Conservation (phyloP, 768 basidiomycete species). For the Serendipita indica region DNA sequence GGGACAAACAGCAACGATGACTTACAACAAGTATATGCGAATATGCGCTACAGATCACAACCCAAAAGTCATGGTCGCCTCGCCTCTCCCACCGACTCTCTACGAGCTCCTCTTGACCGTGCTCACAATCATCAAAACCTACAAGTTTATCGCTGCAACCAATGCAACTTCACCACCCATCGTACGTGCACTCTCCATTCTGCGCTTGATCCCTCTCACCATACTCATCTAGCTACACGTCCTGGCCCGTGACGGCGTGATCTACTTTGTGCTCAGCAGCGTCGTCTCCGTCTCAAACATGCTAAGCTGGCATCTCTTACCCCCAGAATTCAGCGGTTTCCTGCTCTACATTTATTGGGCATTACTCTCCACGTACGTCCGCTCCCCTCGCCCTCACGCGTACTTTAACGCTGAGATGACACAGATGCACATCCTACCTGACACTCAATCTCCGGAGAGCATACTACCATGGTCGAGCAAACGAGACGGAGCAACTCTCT, state of each 20-base stretch:
- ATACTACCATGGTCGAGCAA: not conserved
- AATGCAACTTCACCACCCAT: not conserved
- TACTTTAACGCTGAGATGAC: too few relatives aligned
- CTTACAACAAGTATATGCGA: not conserved
- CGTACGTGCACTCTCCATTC: not conserved
- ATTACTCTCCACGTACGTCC: not conserved
- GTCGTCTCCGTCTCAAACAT: not conserved
- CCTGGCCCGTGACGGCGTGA: not conserved
- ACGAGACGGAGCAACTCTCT: too few relatives aligned
- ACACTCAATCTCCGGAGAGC: not conserved
- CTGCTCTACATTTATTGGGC: constrained; percentile 6
- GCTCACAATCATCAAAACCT: not conserved
- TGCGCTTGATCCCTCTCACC: not conserved
- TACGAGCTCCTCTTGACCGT: not conserved
- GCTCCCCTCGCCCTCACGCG: too few relatives aligned
- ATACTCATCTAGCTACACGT: not conserved
- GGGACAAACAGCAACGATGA: not conserved
- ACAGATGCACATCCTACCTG: too few relatives aligned
- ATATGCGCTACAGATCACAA: not conserved
- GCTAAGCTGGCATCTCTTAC: not conserved
- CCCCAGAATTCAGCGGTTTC: not conserved
- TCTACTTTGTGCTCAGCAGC: not conserved
- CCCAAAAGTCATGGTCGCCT: not conserved
- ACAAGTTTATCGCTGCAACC: not conserved
- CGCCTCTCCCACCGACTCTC: not conserved